phyloP scores from a whole-genome alignment of 305 asterid genomes.

The Fraxinus latifolia region DNA sequence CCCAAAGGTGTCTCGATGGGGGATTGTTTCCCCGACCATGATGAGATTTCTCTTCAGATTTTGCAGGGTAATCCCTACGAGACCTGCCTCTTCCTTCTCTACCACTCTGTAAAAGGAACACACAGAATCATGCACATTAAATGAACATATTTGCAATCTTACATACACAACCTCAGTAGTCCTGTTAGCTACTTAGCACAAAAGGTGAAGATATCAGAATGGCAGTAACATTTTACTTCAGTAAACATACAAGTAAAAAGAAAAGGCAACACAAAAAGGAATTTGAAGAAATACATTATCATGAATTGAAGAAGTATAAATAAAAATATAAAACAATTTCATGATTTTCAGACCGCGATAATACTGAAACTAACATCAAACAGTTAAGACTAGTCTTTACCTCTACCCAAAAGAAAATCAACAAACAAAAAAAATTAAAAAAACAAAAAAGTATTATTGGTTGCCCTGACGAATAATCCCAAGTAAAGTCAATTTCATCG shows the following conservation, averaged over 20 bases:
- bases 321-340: background rate
- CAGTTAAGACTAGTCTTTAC: background rate
- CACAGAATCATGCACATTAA: background rate
- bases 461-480: background rate
- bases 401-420: background rate
- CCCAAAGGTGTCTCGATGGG: constrained; percentile 93
- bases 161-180: background rate
- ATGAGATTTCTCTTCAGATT: constrained; percentile 60
- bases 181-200: background rate
- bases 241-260: background rate
- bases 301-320: background rate
- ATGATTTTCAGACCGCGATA: background rate
- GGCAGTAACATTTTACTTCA: background rate
- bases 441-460: background rate
- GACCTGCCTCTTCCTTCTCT: constrained; percentile 74
- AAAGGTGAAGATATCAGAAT: background rate
- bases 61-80: constrained; percentile 60
- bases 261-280: background rate
- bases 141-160: background rate
- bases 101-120: constrained; percentile 43
- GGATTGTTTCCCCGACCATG: constrained; percentile 59
- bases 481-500: constrained; percentile 9
- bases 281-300: background rate
- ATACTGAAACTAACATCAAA: constrained; percentile 13
- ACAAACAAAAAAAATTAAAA: background rate